Evolutionary conservation across 2,329 filamentous ascomycete species (phyloP).

Genomic region (Fusarium tjaetaba): DNA sequence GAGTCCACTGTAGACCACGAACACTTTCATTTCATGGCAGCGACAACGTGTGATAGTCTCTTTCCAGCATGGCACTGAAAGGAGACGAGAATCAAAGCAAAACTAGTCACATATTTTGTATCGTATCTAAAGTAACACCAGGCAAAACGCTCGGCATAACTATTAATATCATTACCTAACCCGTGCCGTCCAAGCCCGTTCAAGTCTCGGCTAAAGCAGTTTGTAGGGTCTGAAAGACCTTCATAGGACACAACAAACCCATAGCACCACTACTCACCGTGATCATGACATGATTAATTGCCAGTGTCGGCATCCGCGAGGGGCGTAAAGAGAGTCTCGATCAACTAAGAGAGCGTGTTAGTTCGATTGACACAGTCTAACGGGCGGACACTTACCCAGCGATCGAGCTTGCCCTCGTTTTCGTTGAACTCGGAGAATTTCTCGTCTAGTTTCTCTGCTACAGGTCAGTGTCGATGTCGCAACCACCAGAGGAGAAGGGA

Average conservation of each 20-base stretch:
- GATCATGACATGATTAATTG: background rate
- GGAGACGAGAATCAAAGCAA: rapidly evolving
- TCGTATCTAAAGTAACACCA: background rate
- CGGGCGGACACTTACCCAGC: background rate
- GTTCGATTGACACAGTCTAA: background rate
- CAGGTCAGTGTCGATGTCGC: background rate
- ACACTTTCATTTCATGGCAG: background rate
- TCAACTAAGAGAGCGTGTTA: background rate
- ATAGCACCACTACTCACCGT: background rate
- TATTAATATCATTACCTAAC: background rate
- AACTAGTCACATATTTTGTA: background rate
- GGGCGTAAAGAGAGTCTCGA: background rate
- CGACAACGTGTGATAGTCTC: background rate
- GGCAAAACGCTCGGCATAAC: background rate
- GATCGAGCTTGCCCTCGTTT: background rate
- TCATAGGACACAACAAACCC: background rate
- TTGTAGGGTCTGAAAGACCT: background rate
- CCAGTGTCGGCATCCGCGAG: background rate
- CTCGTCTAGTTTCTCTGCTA: background rate
- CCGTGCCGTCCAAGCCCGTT: background rate
- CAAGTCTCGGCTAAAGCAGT: background rate
- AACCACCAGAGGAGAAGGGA: background rate
- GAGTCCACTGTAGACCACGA: background rate
- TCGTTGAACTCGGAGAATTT: background rate
- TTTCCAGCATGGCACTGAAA: background rate